These are phyloP conservation scores for Fistulifera solaris DNA, from an alignment of 108 stramenopile genomes.

Conservation along the genomic window DNA sequence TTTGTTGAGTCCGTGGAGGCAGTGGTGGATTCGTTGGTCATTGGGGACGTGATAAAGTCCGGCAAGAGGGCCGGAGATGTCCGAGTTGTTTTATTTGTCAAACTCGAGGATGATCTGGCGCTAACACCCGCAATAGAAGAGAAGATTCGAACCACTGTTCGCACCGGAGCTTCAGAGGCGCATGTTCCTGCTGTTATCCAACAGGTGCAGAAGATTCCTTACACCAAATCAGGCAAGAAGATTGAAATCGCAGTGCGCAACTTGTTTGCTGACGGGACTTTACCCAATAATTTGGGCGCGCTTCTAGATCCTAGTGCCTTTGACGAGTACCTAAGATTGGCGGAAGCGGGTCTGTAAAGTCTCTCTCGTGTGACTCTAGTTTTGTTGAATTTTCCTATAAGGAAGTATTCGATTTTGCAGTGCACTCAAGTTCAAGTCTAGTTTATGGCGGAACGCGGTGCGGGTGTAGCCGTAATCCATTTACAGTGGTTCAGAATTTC, in stretches of 20 bases:
- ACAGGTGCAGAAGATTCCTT: slow-evolving; percentile 19
- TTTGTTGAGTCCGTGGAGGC: slow-evolving; percentile 17
- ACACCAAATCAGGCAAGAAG: slow-evolving; percentile 30
- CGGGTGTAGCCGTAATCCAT: too few species aligned
- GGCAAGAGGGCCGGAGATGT: slow-evolving; percentile 31
- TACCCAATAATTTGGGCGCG: slow-evolving; percentile 24
- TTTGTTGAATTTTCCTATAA: too few species aligned
- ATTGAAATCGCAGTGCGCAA: slow-evolving; percentile 26
- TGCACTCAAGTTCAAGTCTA: too few species aligned
- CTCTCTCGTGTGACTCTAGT: too few species aligned
- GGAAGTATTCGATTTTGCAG: too few species aligned
- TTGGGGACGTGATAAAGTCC: slow-evolving; percentile 21
- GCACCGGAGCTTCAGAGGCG: slow-evolving; percentile 17
- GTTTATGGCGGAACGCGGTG: too few species aligned
- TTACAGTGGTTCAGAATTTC: too few species aligned
- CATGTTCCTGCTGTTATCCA: slow-evolving; percentile 25
- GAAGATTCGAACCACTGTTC: slow-evolving; percentile 19
- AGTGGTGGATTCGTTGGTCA: slow-evolving; percentile 23
- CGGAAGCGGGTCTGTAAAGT: slow-evolving; percentile 17
- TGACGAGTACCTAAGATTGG: slow-evolving; percentile 26
- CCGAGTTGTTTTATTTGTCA: slow-evolving; percentile 26
- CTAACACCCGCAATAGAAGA: slow-evolving; percentile 3
- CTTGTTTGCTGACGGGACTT: slow-evolving; percentile 17
- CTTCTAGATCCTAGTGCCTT: slow-evolving; percentile 24
- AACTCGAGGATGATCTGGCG: slow-evolving; percentile 10